phyloP scores from a whole-genome alignment of 352 stramenopile genomes.

The Globisporangium nunn region DNA sequence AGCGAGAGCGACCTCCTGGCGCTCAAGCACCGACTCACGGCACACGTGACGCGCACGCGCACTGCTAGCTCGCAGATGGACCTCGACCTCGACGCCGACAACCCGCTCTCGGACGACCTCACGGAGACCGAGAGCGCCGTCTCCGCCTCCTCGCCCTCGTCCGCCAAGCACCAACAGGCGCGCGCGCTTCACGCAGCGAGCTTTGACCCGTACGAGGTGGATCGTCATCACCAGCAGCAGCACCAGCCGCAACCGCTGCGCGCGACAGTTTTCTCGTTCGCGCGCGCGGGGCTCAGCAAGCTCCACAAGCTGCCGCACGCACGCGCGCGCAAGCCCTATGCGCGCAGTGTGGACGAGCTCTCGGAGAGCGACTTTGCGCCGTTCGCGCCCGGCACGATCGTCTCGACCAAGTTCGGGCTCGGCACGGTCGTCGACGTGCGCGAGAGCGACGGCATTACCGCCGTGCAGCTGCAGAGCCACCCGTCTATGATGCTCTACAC shows the following conservation, averaged over 20 bases:
- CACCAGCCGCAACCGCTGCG: slow-evolving; percentile 14
- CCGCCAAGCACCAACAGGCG: slow-evolving; percentile 9
- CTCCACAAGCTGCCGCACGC: slow-evolving; percentile 22
- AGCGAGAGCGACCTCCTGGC: slow-evolving; percentile 5
- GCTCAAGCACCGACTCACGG: slow-evolving; percentile 11
- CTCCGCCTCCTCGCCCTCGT: slow-evolving; percentile 29
- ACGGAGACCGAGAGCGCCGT: slow-evolving; percentile 57
- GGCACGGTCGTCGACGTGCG: slow-evolving; percentile 48
- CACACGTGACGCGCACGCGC: slow-evolving; percentile 19
- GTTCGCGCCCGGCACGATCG: slow-evolving; percentile 31
- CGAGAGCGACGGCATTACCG: slow-evolving; percentile 39
- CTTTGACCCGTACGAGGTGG: slow-evolving; percentile 14
- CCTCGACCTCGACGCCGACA: slow-evolving; percentile 22
- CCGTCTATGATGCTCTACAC: slow-evolving; percentile 32
- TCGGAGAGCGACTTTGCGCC: slow-evolving; percentile 33
- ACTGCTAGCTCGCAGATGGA: slow-evolving; percentile 39
- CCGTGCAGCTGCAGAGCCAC: slow-evolving; percentile 38
- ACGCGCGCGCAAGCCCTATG: slow-evolving; percentile 16
- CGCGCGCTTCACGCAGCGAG: slow-evolving; percentile 9
- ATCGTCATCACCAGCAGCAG: slow-evolving; percentile 1
- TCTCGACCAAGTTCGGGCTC: slow-evolving; percentile 60
- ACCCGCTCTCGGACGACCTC: slow-evolving; percentile 30
- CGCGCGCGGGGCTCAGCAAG: slow-evolving; percentile 31
- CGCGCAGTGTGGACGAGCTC: slow-evolving; percentile 33
- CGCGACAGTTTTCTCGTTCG: slow-evolving; percentile 42